Evolutionary conservation across 129 eudicot genomes (phyloP).

Genomic region (Flaveria brownii): DNA sequence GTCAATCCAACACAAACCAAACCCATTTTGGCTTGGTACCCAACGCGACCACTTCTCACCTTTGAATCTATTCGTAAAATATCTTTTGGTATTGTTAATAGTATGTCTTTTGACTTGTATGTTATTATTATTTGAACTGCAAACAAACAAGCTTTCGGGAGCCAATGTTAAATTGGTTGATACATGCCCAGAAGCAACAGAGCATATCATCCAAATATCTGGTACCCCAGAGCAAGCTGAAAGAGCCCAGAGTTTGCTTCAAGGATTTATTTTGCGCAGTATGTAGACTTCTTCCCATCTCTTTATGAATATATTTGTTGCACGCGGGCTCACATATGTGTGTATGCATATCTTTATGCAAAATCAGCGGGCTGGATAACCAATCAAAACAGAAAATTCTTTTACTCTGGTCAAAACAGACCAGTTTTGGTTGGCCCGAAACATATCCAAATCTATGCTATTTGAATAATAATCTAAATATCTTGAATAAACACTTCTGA

Average conservation of each 20-base stretch:
- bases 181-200: conserved; percentile 64
- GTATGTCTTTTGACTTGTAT: conserved; percentile 26
- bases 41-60: neutral
- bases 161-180: conserved; percentile 85
- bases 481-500: neutral
- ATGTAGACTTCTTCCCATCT: conserved; percentile 28
- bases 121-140: conserved; percentile 14
- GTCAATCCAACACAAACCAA: neutral
- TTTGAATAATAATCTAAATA: neutral
- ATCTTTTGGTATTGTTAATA: neutral
- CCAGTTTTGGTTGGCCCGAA: neutral
- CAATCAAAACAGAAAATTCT: neutral
- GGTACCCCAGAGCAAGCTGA: conserved; percentile 98
- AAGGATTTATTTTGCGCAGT: conserved; percentile 96
- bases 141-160: conserved; percentile 76
- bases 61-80: neutral
- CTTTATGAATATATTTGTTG: neutral
- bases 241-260: conserved; percentile 98
- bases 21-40: conserved; percentile 2
- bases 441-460: neutral
- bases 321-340: neutral
- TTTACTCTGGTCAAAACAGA: neutral
- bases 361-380: neutral
- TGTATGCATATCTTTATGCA: neutral
- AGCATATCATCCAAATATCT: conserved; percentile 79